Percentiles rank a stretch among this genome's conserved stretches.
Conservation (phyloP, 495 filamentous ascomycete genomes). For the Pseudomonodictys pantanalensis region DNA sequence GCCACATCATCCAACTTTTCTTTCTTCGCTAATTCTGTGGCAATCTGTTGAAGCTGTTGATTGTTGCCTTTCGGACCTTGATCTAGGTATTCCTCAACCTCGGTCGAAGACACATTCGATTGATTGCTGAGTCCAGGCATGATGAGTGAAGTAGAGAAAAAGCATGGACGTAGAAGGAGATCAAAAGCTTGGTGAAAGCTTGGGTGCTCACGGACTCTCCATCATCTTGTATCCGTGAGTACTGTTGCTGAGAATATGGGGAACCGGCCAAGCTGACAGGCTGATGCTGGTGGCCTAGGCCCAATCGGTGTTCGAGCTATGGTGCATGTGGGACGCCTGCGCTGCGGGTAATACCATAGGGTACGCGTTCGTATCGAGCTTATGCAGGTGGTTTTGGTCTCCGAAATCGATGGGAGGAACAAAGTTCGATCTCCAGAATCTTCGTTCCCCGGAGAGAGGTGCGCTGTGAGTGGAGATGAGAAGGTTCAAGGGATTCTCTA, state of each 20-base stretch:
- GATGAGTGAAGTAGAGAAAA: background rate
- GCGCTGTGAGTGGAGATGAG: background rate
- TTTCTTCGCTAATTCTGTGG: background rate
- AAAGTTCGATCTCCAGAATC: background rate
- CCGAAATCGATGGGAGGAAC: background rate
- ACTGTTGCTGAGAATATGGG: background rate
- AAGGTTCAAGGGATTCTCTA: no score
- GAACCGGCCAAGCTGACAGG: background rate
- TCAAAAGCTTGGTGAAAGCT: background rate
- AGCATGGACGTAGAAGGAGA: background rate
- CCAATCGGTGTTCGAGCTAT: background rate
- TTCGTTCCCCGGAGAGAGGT: background rate
- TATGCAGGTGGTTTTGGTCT: background rate
- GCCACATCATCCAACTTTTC: background rate
- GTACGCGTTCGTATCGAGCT: background rate
- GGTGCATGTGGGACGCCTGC: background rate
- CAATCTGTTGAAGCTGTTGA: slow-evolving; percentile 1
- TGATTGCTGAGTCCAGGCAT: slow-evolving; percentile 11
- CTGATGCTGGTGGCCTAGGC: background rate
- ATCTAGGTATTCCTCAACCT: slow-evolving; percentile 5
- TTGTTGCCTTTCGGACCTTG: background rate
- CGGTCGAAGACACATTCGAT: slow-evolving; percentile 13
- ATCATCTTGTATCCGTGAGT: background rate
- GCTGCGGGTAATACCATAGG: background rate
- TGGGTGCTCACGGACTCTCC: background rate